Base-by-base conservation (phyloP, 2,329 filamentous ascomycete species). In the Leptographium wingfieldii region DNA sequence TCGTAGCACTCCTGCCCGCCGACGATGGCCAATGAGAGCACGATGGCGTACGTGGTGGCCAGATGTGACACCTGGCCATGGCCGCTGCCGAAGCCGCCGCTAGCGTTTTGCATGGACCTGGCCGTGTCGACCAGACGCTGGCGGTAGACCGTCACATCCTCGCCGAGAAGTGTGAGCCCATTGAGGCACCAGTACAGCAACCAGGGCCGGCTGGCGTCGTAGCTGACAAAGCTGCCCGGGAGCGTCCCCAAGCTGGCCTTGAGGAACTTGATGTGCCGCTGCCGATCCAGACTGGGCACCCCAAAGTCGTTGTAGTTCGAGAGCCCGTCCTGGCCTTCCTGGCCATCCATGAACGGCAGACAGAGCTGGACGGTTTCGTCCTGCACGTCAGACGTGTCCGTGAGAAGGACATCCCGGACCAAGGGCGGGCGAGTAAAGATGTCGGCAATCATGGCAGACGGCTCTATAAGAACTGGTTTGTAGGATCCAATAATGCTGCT, bases 131-230 rank as follows among this genome's bases (percentile, higher is more conserved):
- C 75, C 61, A 92, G 82, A 73, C 81, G 79, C 64, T 87, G 76
- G 60, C 86, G 82, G 71, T 90, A 92, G 48, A 83, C 72, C 38
- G 73, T 73, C 55, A 82, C 77, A 69, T 96, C 89, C 69, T 91
- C 83, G 55, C 90, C 91, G 56, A 99, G 75, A 40, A 92, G 77
- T 31, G 80, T 77, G 64, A 99, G 77, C 2, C 83, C 90, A 40
- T 86, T 83, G 59, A 97, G 77, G 58, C 83, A 88, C 94, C 94
- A 99, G 75, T 96, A 97, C 64, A 96, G 80, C 68, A 96, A 82
- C 94, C 94, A 99, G 11, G 94, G 92, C 59, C 92, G 80, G 69
- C 88, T 92, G 38, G 94, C 87, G 76, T 99, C 94, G 65, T 91
- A 82, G 56, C 79, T 80, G 58, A 86, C 84, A 72, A 87, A 96